phyloP scores from a whole-genome alignment of 2,329 filamentous ascomycete species.

The Fusarium falciforme region DNA sequence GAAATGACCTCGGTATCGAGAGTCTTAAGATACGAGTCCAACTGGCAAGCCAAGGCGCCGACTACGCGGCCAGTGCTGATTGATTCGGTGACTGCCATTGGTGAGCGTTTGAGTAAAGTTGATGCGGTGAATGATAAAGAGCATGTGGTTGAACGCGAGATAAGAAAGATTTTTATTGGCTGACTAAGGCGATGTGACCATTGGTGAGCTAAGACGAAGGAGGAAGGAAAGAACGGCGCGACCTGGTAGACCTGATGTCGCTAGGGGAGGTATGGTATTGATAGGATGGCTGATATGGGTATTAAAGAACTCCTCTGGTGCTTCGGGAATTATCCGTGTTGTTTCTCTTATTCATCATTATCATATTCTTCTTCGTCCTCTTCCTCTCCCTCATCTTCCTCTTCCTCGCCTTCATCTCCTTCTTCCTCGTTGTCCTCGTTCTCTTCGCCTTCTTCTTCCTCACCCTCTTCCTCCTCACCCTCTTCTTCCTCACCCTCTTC shows the following conservation, averaged over 20 bases:
- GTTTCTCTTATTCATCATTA: background rate
- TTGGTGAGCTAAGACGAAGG: background rate
- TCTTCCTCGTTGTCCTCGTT: background rate
- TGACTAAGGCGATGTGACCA: constrained; percentile 20
- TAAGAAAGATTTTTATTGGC: constrained; percentile 15
- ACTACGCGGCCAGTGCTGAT: constrained; percentile 24
- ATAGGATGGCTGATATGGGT: background rate
- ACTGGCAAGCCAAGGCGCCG: constrained; percentile 45
- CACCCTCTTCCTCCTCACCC: background rate
- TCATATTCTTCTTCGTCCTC: background rate
- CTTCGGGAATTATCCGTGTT: background rate
- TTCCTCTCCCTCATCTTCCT: background rate
- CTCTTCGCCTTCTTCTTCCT: background rate
- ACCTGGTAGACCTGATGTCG: background rate
- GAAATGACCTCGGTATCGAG: constrained; percentile 44
- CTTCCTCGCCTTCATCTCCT: background rate
- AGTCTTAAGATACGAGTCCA: constrained; percentile 40
- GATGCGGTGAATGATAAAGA: background rate
- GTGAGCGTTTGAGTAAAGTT: background rate
- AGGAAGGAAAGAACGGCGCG: background rate
- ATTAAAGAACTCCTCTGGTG: background rate
- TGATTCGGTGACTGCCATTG: constrained; percentile 13
- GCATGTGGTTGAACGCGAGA: background rate
- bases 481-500: too few species aligned
- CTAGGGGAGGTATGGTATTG: background rate